phyloP scores from a whole-genome alignment of 495 filamentous ascomycete genomes.

The Aspergillus sclerotioniger region DNA sequence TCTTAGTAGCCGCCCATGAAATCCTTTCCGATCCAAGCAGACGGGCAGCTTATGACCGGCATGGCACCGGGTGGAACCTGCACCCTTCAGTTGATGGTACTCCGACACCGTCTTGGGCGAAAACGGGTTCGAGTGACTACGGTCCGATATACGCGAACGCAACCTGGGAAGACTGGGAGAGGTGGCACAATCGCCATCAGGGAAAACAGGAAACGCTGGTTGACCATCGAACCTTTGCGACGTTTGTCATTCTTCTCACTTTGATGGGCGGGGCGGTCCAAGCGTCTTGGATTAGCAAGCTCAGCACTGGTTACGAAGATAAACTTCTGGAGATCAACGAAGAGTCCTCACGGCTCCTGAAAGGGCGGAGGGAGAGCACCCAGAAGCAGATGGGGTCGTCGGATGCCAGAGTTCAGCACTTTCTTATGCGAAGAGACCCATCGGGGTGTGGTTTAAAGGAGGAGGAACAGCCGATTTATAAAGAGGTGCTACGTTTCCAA shows the following conservation, averaged over 20 bases:
- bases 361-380: constrained; percentile 50
- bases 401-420: constrained; percentile 68
- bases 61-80: constrained; percentile 75
- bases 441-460: constrained; percentile 46
- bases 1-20: constrained; percentile 81
- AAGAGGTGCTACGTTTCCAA: constrained; percentile 30
- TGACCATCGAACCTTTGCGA: constrained; percentile 72
- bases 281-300: constrained; percentile 60
- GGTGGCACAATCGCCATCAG: constrained; percentile 67
- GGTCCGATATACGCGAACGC: constrained; percentile 71
- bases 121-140: constrained; percentile 26
- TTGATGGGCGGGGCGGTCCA: constrained; percentile 66
- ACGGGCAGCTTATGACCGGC: constrained; percentile 76
- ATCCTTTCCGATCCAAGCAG: constrained; percentile 83
- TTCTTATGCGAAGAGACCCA: constrained; percentile 66
- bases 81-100: constrained; percentile 20
- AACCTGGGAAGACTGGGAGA: constrained; percentile 99
- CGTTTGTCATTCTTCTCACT: constrained; percentile 63
- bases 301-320: constrained; percentile 57
- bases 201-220: constrained; percentile 58
- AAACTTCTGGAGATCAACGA: constrained; percentile 60
- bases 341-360: constrained; percentile 61
- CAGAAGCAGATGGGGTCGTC: constrained; percentile 43
- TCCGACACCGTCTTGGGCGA: constrained; percentile 14
- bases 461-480: constrained; percentile 39